A percentile compares a stretch with the other conserved stretches of the same genome.
Evolutionary conservation across 768 basidiomycete species (phyloP).

Genomic region (Mycena filopes): DNA sequence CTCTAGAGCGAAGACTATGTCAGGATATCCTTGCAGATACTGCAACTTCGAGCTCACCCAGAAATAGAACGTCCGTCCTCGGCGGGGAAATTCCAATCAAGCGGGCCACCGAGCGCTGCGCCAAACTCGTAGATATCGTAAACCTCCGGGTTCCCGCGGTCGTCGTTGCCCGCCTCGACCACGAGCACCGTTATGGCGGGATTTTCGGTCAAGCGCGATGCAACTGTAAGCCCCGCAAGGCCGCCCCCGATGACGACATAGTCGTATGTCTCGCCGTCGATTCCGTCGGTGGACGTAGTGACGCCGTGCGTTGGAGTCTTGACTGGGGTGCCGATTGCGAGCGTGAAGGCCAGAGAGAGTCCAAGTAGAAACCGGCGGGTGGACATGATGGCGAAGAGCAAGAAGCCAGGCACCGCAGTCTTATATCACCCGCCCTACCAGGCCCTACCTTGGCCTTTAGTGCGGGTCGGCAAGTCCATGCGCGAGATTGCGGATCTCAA

Average conservation of each 20-base stretch:
- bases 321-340: not conserved
- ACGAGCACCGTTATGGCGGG: slow-evolving; percentile 54
- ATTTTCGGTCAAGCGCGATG: slow-evolving; percentile 59
- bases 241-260: slow-evolving; percentile 60
- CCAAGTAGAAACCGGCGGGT: not conserved
- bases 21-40: not conserved
- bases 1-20: slow-evolving; percentile 39
- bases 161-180: slow-evolving; percentile 63
- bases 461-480: no score
- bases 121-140: slow-evolving; percentile 59
- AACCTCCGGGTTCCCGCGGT: slow-evolving; percentile 54
- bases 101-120: slow-evolving; percentile 50
- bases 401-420: no score
- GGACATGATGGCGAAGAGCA: no score
- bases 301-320: no score
- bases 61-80: slow-evolving; percentile 52
- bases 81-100: slow-evolving; percentile 60
- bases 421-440: no score
- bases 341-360: not conserved
- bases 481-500: no score
- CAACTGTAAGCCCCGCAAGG: slow-evolving; percentile 60
- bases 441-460: no score
- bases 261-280: slow-evolving; percentile 52
- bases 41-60: slow-evolving; percentile 44
- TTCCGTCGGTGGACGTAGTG: slow-evolving; percentile 43